A percentile compares a stretch with the other conserved stretches of the same genome.
These are phyloP conservation scores for Gossypium sturtianum DNA, from an alignment of 345 rosid species.

Conservation along the genomic window DNA sequence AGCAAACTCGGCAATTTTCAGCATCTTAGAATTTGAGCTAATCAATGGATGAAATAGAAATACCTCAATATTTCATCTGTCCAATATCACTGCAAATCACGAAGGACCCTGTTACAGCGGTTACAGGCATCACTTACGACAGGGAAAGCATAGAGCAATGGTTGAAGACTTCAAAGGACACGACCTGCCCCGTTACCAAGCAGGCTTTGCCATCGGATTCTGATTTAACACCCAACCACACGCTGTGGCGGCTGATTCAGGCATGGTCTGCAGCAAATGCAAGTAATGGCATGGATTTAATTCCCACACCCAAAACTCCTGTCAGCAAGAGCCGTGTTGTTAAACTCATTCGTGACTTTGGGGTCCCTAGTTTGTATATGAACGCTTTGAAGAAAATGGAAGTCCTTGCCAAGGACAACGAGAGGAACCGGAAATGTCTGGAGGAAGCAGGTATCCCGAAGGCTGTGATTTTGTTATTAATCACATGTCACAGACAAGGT, in stretches of 20 bases:
- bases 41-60: constrained; percentile 32
- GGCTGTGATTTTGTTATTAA: constrained; percentile 21
- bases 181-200: constrained; percentile 49
- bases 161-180: constrained; percentile 24
- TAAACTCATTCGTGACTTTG: constrained; percentile 31
- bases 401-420: constrained; percentile 21
- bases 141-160: constrained; percentile 54
- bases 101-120: constrained; percentile 57
- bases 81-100: constrained; percentile 58
- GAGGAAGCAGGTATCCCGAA: constrained; percentile 29
- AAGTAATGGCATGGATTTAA: constrained; percentile 19
- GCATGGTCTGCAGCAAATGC: constrained; percentile 37
- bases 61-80: constrained; percentile 50
- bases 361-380: not conserved
- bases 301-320: constrained; percentile 31
- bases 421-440: constrained; percentile 15
- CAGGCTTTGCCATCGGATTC: constrained; percentile 38
- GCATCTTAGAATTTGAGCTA: not conserved
- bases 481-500: constrained; percentile 18
- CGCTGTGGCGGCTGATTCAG: constrained; percentile 43
- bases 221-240: constrained; percentile 49
- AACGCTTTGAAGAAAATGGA: constrained; percentile 32
- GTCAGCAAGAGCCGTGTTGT: constrained; percentile 18
- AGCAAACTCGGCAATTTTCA: no score
- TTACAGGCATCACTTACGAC: constrained; percentile 60